Conservation (phyloP, 2,329 filamentous ascomycete genomes). For the Pseudopithomyces maydicus region DNA sequence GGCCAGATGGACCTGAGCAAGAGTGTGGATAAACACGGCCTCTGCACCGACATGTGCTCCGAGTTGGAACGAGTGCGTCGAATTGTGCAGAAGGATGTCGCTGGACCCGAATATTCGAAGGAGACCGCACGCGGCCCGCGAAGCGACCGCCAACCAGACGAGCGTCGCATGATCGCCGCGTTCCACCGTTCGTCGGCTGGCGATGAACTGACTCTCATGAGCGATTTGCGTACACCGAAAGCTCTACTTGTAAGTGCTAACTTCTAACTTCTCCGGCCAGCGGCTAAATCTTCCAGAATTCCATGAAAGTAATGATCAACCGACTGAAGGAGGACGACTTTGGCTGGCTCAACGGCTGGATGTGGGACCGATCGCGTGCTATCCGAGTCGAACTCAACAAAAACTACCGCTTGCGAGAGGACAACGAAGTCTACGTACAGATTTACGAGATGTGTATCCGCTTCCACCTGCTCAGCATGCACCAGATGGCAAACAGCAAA, state of each 20-base stretch:
- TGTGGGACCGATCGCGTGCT: constrained; percentile 69
- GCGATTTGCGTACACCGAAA: constrained; percentile 64
- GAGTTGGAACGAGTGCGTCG: constrained; percentile 67
- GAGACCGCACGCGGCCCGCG: constrained; percentile 39
- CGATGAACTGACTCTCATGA: constrained; percentile 66
- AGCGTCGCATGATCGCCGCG: constrained; percentile 66
- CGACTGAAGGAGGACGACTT: constrained; percentile 57
- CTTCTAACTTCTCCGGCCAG: constrained; percentile 4
- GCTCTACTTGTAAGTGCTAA: constrained; percentile 45
- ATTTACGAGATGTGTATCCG: constrained; percentile 68
- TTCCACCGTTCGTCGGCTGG: constrained; percentile 68
- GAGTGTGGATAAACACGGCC: constrained; percentile 66
- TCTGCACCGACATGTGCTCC: constrained; percentile 68
- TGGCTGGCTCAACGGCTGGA: constrained; percentile 61
- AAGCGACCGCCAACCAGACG: constrained; percentile 49
- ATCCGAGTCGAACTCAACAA: constrained; percentile 69
- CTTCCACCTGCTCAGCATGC: constrained; percentile 66
- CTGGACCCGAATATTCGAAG: constrained; percentile 60
- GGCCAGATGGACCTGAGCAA: constrained; percentile 63
- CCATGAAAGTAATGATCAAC: constrained; percentile 51
- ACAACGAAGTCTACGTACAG: constrained; percentile 62
- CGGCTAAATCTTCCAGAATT: constrained; percentile 35
- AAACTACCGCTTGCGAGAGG: constrained; percentile 56
- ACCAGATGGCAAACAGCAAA: constrained; percentile 55
- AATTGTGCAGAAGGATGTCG: constrained; percentile 66